Percentiles rank a stretch among this genome's conserved stretches.
These are phyloP conservation scores for Parsonsia alboflavescens DNA, from an alignment of 257 asterid species.

Conservation along the genomic window DNA sequence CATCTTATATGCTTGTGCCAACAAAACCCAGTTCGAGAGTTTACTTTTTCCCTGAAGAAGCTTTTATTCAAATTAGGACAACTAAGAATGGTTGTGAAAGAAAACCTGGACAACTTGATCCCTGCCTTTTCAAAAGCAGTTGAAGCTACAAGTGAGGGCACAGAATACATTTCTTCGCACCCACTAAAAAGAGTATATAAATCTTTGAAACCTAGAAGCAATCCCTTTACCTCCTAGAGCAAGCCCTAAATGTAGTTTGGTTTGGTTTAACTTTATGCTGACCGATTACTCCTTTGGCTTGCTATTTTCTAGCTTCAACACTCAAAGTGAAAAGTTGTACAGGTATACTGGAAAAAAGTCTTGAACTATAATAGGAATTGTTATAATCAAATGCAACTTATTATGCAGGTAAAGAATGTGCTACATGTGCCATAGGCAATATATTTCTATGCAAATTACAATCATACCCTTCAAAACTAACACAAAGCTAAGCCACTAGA, in stretches of 20 bases:
- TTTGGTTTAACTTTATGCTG: neutral
- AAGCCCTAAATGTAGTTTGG: neutral
- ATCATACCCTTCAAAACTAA: neutral
- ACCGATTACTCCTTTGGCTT: neutral
- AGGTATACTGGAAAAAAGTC: neutral
- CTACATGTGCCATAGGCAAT: neutral
- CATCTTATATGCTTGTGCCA: neutral
- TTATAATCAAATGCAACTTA: neutral
- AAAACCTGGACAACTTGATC: neutral
- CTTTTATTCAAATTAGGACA: neutral
- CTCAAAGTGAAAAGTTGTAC: neutral
- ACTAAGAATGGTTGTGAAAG: neutral
- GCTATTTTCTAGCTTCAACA: neutral
- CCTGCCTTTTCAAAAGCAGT: neutral
- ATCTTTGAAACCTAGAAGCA: neutral
- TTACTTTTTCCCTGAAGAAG: neutral
- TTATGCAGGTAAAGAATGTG: neutral
- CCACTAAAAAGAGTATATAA: neutral
- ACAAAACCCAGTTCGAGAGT: neutral
- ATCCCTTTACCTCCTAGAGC: neutral
- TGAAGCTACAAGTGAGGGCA: neutral
- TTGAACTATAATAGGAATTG: neutral
- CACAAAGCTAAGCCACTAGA: neutral
- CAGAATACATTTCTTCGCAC: neutral
- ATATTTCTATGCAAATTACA: neutral